A percentile compares a stretch with the other conserved stretches of the same genome.
These are phyloP conservation scores for Solanum lignicaule DNA, from an alignment of 257 asterid genomes.

Conservation along the genomic window DNA sequence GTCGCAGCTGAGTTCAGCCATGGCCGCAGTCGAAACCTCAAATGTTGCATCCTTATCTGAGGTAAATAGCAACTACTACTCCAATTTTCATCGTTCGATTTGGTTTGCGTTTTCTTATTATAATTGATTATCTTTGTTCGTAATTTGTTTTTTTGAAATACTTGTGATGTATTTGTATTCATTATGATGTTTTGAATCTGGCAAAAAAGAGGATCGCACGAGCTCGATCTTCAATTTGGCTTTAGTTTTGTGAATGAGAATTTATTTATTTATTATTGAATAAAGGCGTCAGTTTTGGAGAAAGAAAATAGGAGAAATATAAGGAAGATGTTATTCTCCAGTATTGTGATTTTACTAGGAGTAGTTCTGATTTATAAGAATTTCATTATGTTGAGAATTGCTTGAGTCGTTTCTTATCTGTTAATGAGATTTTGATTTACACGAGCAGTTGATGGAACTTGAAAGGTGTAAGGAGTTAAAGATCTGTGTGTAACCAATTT, in stretches of 20 bases:
- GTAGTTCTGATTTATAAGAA: background rate
- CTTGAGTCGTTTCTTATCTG: background rate
- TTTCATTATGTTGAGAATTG: background rate
- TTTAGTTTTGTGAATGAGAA: background rate
- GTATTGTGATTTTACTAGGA: background rate
- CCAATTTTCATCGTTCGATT: background rate
- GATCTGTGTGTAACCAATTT: background rate
- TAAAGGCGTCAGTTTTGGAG: background rate
- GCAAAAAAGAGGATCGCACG: background rate
- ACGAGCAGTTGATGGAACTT: background rate
- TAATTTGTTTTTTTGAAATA: background rate
- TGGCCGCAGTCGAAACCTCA: slow-evolving; percentile 47
- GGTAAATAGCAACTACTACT: slow-evolving; percentile 16
- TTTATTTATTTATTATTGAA: background rate
- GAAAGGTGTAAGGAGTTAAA: background rate
- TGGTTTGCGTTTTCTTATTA: background rate
- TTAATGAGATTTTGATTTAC: background rate
- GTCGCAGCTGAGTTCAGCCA: slow-evolving; percentile 9
- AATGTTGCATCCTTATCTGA: slow-evolving; percentile 39
- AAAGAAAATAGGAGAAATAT: background rate
- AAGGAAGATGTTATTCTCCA: background rate
- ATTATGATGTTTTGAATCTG: background rate
- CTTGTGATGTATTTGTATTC: background rate
- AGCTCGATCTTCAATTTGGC: background rate
- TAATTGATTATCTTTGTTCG: background rate